Conservation (phyloP, 1,284 basidiomycete genomes). For the Tilletia setariae region DNA sequence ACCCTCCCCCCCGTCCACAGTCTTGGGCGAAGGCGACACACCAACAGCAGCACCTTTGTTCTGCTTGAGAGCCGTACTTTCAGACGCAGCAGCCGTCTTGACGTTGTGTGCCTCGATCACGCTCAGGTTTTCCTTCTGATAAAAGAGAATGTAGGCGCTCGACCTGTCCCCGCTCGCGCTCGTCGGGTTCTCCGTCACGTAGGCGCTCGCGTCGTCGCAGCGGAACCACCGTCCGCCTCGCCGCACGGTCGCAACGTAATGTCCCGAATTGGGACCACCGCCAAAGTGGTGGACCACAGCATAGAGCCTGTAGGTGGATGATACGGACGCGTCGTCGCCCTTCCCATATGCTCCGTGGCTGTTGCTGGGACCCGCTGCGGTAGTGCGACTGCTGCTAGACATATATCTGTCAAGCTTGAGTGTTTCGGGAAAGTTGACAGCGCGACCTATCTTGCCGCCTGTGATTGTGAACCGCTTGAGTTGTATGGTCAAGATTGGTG, state of each 20-base stretch:
- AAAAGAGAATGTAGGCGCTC: constrained; percentile 90
- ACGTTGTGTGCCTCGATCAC: background rate
- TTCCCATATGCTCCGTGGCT: background rate
- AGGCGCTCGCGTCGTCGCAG: constrained; percentile 87
- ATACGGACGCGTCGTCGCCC: constrained; percentile 41
- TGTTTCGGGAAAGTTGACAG: constrained; percentile 73
- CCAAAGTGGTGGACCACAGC: constrained; percentile 92
- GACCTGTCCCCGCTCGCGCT: constrained; percentile 61
- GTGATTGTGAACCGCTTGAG: constrained; percentile 89
- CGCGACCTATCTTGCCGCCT: constrained; percentile 66
- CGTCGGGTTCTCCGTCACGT: constrained; percentile 50
- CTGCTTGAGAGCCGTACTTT: background rate
- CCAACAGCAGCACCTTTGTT: background rate
- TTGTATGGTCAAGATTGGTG: constrained; percentile 88
- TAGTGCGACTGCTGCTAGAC: constrained; percentile 65
- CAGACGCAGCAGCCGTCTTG: constrained; percentile 55
- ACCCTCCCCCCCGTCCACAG: background rate
- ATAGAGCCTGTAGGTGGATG: constrained; percentile 77
- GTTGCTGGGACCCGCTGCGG: background rate
- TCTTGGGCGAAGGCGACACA: background rate
- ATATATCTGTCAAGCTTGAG: constrained; percentile 77
- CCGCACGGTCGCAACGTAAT: constrained; percentile 81
- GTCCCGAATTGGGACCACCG: constrained; percentile 86
- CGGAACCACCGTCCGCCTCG: constrained; percentile 67
- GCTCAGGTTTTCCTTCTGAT: constrained; percentile 64